These are phyloP conservation scores for Nakazawaea populi DNA, from an alignment of 805 yeast genomes.

Conservation along the genomic window DNA sequence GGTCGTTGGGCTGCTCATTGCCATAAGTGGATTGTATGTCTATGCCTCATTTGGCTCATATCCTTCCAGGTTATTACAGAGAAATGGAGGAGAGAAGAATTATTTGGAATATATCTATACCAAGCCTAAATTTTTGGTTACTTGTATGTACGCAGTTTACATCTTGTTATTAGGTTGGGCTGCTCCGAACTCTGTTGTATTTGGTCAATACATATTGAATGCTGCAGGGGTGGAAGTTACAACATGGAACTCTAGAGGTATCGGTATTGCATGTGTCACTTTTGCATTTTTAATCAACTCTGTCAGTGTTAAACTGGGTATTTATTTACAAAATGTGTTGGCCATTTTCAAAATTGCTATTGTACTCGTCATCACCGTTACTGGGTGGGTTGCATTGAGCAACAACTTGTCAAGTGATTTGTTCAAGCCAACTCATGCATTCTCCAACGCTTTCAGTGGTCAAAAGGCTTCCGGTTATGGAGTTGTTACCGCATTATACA, in stretches of 20 bases:
- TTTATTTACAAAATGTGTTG: slow-evolving; percentile 55
- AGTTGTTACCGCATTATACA: slow-evolving; percentile 69
- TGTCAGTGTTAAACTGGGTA: slow-evolving; percentile 56
- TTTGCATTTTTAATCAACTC: slow-evolving; percentile 64
- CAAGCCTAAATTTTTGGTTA: slow-evolving; percentile 63
- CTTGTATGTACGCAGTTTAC: slow-evolving; percentile 63
- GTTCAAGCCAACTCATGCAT: slow-evolving; percentile 38
- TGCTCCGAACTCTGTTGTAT: slow-evolving; percentile 74
- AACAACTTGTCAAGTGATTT: slow-evolving; percentile 52
- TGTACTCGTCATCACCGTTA: slow-evolving; percentile 60
- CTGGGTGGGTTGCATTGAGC: slow-evolving; percentile 81
- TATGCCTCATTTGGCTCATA: slow-evolving; percentile 74
- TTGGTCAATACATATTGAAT: slow-evolving; percentile 68
- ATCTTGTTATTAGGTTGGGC: slow-evolving; percentile 81
- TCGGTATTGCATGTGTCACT: slow-evolving; percentile 70
- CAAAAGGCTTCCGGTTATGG: slow-evolving; percentile 44
- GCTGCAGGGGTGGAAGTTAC: slow-evolving; percentile 68
- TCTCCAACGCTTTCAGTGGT: slow-evolving; percentile 31
- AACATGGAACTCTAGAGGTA: slow-evolving; percentile 72
- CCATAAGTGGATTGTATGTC: slow-evolving; percentile 56
- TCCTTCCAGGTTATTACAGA: slow-evolving; percentile 44
- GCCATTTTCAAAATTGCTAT: slow-evolving; percentile 74
- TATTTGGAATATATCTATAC: slow-evolving; percentile 67
- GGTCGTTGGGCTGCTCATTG: slow-evolving; percentile 69
- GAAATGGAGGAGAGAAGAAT: slow-evolving; percentile 84